phyloP scores from a whole-genome alignment of 257 asterid species.

The Solanum virginianum region DNA sequence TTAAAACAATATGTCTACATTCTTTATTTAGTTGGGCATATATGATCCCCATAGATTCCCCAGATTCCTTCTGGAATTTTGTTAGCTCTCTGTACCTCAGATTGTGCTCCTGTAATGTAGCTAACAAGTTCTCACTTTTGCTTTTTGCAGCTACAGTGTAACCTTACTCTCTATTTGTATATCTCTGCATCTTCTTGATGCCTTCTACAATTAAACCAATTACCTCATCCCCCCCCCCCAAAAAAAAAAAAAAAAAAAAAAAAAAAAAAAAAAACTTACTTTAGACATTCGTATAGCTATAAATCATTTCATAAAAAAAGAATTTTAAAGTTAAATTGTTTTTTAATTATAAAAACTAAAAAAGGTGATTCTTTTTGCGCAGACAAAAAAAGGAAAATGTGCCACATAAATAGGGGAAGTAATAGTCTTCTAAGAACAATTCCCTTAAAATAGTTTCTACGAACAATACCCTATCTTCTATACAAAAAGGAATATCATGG shows the following conservation, averaged over 20 bases:
- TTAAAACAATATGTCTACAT: neutral
- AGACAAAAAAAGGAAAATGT: neutral
- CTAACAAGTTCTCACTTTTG: neutral
- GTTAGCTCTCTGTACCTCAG: neutral
- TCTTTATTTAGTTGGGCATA: neutral
- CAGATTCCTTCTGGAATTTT: neutral
- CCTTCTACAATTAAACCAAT: neutral
- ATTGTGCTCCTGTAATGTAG: neutral
- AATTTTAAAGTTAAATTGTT: neutral
- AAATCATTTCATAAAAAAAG: neutral
- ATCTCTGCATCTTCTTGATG: neutral
- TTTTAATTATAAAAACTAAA: neutral
- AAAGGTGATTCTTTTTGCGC: neutral
- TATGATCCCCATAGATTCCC: neutral
- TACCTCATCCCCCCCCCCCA: neutral
- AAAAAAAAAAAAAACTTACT: too few species aligned
- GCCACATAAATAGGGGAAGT: neutral
- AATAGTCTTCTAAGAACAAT: neutral
- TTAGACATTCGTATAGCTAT: neutral
- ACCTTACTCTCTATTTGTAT: neutral
- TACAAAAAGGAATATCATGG: neutral
- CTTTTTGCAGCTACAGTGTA: neutral
- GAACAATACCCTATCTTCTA: neutral
- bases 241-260: too few species aligned
- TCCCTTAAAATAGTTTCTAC: neutral